Conservation (phyloP, 2,329 filamentous ascomycete genomes). For the Botrytis elliptica region DNA sequence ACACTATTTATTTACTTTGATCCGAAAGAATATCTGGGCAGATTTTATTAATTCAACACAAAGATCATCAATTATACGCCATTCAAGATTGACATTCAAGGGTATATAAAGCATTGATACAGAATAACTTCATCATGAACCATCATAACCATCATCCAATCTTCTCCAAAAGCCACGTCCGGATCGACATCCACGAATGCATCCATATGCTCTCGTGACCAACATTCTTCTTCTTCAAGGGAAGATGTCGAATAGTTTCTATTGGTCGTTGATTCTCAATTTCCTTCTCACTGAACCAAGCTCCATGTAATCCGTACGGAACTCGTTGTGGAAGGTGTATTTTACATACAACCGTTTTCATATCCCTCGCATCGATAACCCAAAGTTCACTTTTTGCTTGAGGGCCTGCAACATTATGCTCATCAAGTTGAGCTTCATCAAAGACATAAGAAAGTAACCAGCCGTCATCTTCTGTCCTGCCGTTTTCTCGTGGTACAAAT, state of each 20-base stretch:
- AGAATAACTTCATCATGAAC: neutral
- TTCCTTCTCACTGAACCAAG: constrained; percentile 57
- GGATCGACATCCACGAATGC: constrained; percentile 3
- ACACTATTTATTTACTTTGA: neutral
- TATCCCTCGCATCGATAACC: constrained; percentile 63
- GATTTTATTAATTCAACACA: neutral
- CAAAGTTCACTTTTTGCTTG: constrained; percentile 60
- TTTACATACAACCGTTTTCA: constrained; percentile 59
- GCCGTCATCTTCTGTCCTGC: constrained; percentile 59
- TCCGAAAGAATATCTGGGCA: neutral
- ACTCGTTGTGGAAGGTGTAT: constrained; percentile 64
- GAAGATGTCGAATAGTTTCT: constrained; percentile 30
- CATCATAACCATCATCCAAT: neutral
- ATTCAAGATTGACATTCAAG: neutral
- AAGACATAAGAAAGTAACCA: constrained; percentile 69
- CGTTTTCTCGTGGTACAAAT: constrained; percentile 53
- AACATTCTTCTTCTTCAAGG: neutral
- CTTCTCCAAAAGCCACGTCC: neutral
- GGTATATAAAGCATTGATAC: neutral
- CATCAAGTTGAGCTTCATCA: constrained; percentile 62
- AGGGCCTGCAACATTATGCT: constrained; percentile 37
- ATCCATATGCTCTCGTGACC: neutral
- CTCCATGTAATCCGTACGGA: constrained; percentile 66
- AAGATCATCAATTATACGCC: neutral
- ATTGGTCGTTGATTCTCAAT: constrained; percentile 47